Base-by-base conservation (phyloP, 257 asterid species). In the Echites panduratus region DNA sequence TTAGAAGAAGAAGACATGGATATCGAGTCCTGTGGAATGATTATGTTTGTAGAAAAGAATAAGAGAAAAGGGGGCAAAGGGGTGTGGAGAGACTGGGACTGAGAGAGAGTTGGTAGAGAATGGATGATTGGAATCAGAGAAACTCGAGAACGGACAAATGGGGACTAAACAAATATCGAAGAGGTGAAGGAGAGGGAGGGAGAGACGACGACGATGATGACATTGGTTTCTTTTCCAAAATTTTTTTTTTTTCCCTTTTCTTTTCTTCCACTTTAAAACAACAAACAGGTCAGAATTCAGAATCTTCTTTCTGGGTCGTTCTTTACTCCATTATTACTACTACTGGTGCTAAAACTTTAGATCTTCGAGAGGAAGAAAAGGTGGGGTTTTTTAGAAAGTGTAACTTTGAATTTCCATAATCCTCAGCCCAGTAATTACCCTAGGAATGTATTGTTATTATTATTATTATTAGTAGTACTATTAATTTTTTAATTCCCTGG, bases 271-370 rank as follows among this genome's bases (percentile, higher is more conserved):
- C 70, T 72, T 56, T 77, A 24, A 47, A 17, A 76, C 49, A 71
- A 48, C 83, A 68, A 76, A 77, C 83, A 70, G 77, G 76, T 74
- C 82, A 83, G 88, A 84, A 81, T 81, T 73, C 71, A 85, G 95
- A 85, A 85, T 86, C 86, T 84, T 81, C 84, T 54, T 61, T 49
- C 78, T 26, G 38, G 53, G 66, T 53, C n/a, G 7, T 52, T 52
- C 26, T 19, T 52, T 52, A 19, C 43, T 40, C 53, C 45, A 40
- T 52, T 72, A 44, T 52, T 16, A 16, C 47, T n/a, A 35, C 48
- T 26, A 2, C 24, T 16, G n/a, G n/a, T n/a, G n/a, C n/a, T n/a
- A n/a, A n/a, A 5, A 7, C 56, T 44, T 12, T 63, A 17, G 47
- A 63, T 35, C 68, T 10, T 63, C 68, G 35, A 56, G 16, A n/a